Evolutionary conservation across 768 basidiomycete genomes (phyloP).

Genomic region (Pilatotrama ljubarskyi): DNA sequence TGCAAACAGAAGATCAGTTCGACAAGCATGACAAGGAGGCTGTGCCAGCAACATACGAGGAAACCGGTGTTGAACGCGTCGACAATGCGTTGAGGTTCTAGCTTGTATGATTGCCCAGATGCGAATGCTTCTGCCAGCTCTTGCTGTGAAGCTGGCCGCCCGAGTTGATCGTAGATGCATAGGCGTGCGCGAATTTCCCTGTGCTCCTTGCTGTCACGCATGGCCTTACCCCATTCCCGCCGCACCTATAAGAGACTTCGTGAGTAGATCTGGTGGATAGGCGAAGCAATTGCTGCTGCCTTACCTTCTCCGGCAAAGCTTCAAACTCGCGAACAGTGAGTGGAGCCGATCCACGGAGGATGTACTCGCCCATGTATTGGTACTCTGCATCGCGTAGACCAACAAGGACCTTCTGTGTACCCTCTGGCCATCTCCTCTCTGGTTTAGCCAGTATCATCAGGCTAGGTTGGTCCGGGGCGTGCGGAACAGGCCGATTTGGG

Average conservation of each 20-base stretch:
- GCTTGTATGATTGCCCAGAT: not conserved
- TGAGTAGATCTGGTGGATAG: not conserved
- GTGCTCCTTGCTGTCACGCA: not conserved
- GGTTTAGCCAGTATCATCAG: not conserved
- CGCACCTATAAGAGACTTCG: not conserved
- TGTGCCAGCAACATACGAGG: not conserved
- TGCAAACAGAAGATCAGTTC: too few species aligned
- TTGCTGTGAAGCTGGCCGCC: not conserved
- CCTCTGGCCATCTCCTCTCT: not conserved
- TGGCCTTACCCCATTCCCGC: not conserved
- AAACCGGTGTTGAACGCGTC: not conserved
- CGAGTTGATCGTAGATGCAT: not conserved
- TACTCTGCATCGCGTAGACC: not conserved
- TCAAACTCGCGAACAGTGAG: not conserved
- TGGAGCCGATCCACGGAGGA: not conserved
- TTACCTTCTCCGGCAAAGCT: not conserved
- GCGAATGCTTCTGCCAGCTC: not conserved
- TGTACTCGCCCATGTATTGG: not conserved
- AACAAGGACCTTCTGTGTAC: not conserved
- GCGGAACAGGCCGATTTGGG: not conserved
- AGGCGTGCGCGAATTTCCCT: not conserved
- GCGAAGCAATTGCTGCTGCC: not conserved
- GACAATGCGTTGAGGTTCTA: not conserved
- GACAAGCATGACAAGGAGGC: too few species aligned
- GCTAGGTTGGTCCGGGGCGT: not conserved